Evolutionary conservation across 495 filamentous ascomycete genomes (phyloP), one percentile per base, ranked within the genome.

Genomic region (Chaetomium tenue): DNA sequence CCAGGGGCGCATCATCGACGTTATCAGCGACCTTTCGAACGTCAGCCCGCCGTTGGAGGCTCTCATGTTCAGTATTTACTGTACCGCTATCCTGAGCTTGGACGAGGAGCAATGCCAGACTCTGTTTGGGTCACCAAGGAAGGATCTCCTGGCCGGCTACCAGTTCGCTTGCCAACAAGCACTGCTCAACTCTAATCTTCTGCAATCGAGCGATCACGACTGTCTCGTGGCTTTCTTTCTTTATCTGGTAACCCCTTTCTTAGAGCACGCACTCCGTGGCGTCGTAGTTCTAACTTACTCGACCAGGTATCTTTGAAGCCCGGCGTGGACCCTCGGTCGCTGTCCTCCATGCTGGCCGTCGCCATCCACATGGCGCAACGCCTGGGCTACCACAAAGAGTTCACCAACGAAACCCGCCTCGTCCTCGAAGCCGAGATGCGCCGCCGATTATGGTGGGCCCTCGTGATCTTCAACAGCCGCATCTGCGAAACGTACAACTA

Each of bases 1-100:
- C 2, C 82, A 86, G 65, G 30, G 23, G 4, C 77, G 72, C 61
- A 74, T 79, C 60, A 72, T 80, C 37, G 71, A 79, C 18, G 77
- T 77, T 26, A 64, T 63, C 15, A 60, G 71, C 55, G 60, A 79
- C 52, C 9, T 78, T n/a, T 28, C 42, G 2, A 71, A 65, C 47
- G 70, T 76, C 55, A 69, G 42, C 52, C 68, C 76, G 12, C 44
- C 62, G 3, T 33, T 79, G 33, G 76, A 77, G 59, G 79, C 78
- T 15, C 77, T 88, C 0, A 79, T 88, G 76, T 87, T 88, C 62
- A 70, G 80, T 66, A 84, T 88, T 15, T 88, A 88, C 65, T 82
- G 74, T 64, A 74, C 81, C 30, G 67, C 84, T 4, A 53, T 83
- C 25, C 20, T 77, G 12, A 86, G 80, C 68, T 71, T 86, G 16